Conservation (phyloP, 2,329 filamentous ascomycete species). For the Graphiopsis chlorocephala region DNA sequence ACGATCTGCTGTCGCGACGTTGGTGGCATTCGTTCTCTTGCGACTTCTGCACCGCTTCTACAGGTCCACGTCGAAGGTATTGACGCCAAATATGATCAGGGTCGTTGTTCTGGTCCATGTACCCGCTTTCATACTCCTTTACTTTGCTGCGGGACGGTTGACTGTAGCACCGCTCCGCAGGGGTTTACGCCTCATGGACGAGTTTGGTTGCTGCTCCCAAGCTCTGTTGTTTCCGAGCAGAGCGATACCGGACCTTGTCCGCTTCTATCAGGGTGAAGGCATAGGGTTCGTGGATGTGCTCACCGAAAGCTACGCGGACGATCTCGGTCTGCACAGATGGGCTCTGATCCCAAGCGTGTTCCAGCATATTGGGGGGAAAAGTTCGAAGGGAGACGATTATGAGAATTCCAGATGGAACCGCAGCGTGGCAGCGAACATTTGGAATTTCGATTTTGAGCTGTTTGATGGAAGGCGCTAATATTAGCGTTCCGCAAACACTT, state of each 20-base stretch:
- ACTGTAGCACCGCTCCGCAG: slow-evolving; percentile 37
- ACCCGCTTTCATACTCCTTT: slow-evolving; percentile 28
- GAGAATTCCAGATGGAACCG: slow-evolving; percentile 28
- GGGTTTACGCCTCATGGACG: slow-evolving; percentile 41
- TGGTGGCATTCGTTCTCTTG: no score
- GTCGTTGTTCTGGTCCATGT: no score
- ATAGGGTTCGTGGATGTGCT: slow-evolving; percentile 41
- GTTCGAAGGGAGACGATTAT: slow-evolving; percentile 34
- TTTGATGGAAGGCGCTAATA: slow-evolving; percentile 23
- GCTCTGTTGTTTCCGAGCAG: slow-evolving; percentile 42
- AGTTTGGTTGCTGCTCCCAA: slow-evolving; percentile 46
- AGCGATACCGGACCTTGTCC: slow-evolving; percentile 26
- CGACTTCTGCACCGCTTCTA: no score
- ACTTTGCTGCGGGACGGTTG: slow-evolving; percentile 40
- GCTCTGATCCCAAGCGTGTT: slow-evolving; percentile 43
- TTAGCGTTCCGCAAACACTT: no score
- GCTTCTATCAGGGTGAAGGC: slow-evolving; percentile 32
- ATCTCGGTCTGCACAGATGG: slow-evolving; percentile 38
- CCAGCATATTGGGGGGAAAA: slow-evolving; percentile 45
- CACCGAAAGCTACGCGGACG: slow-evolving; percentile 43
- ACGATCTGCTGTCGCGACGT: slow-evolving; percentile 28
- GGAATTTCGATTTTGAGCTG: slow-evolving; percentile 41
- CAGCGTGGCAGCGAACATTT: slow-evolving; percentile 38
- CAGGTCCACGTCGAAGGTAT: no score
- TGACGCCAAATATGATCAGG: slow-evolving; percentile 19